Percentiles rank a stretch among this genome's conserved stretches.
Evolutionary conservation across 1,139 yeast species (phyloP).

Genomic region (Debaryomycetaceae sp.): DNA sequence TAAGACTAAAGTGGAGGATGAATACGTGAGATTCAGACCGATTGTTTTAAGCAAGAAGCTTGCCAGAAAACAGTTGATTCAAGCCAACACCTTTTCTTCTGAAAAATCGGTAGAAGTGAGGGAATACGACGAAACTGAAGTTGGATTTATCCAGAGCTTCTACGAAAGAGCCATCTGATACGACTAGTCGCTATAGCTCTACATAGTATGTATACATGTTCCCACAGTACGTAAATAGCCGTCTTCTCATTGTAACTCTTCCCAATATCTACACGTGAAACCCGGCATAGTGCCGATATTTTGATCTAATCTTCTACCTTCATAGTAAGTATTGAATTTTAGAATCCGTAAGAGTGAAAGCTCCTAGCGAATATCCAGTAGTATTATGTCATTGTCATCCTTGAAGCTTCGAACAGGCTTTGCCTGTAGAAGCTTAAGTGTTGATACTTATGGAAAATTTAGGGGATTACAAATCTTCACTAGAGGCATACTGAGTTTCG

Average conservation of each 20-base stretch:
- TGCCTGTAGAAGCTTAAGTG: not conserved
- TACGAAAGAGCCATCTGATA: constrained; percentile 49
- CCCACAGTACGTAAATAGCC: constrained; percentile 34
- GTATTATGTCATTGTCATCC: not conserved
- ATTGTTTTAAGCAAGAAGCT: constrained; percentile 66
- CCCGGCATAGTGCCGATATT: not conserved
- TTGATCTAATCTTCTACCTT: not conserved
- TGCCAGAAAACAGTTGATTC: constrained; percentile 82
- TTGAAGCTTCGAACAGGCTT: not conserved
- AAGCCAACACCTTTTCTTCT: constrained; percentile 61
- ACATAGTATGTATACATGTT: no score
- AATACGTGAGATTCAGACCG: constrained; percentile 62
- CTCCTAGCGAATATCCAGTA: not conserved
- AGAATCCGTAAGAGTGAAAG: not conserved
- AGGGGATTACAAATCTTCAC: not conserved
- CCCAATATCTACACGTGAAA: not conserved
- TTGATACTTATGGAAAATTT: not conserved
- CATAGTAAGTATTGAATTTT: not conserved
- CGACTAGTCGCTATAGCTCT: no score
- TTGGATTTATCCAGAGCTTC: constrained; percentile 77
- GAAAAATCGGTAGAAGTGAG: constrained; percentile 48
- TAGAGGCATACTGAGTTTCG: not conserved
- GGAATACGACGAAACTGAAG: constrained; percentile 73
- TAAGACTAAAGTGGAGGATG: constrained; percentile 64
- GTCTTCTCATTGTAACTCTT: constrained; percentile 13